These are phyloP conservation scores for Euphorbia corollata DNA, from an alignment of 441 rosid species.

Conservation along the genomic window DNA sequence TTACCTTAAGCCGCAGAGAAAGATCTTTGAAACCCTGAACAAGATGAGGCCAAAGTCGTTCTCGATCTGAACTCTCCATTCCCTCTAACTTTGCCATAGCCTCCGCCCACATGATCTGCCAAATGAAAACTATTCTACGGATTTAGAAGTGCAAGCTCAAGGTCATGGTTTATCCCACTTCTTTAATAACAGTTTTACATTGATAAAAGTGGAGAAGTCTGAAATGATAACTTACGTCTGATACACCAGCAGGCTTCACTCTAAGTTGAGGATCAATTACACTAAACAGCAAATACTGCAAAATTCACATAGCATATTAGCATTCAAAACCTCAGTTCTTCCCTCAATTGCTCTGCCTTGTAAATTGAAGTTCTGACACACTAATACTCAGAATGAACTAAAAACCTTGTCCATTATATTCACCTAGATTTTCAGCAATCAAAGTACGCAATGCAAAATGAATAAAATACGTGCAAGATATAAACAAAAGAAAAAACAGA, in stretches of 20 bases:
- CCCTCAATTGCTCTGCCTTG: neutral
- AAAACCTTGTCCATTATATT: neutral
- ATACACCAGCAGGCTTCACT: conserved; percentile 81
- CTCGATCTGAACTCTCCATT: conserved; percentile 82
- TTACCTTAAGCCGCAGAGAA: conserved; percentile 82
- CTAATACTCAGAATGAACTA: neutral
- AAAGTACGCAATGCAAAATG: neutral
- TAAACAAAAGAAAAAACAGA: neutral
- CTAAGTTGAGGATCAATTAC: conserved; percentile 76
- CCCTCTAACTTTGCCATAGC: conserved; percentile 92
- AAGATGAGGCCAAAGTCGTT: conserved; percentile 97
- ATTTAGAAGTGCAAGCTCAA: conserved; percentile 23
- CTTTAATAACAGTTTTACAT: neutral
- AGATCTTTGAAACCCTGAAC: conserved; percentile 96
- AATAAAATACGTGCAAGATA: neutral
- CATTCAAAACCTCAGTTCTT: conserved; percentile 17
- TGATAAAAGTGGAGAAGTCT: conserved; percentile 1
- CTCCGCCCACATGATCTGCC: conserved; percentile 96
- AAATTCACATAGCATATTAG: conserved; percentile 11
- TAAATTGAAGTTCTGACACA: neutral
- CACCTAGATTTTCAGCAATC: neutral
- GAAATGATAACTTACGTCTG: conserved; percentile 62
- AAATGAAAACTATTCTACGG: conserved; percentile 38
- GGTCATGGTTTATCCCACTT: neutral
- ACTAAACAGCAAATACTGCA: conserved; percentile 88